A percentile compares a stretch with the other conserved stretches of the same genome.
Conservation (phyloP, 257 asterid genomes). For the Gentiana macrophylla region DNA sequence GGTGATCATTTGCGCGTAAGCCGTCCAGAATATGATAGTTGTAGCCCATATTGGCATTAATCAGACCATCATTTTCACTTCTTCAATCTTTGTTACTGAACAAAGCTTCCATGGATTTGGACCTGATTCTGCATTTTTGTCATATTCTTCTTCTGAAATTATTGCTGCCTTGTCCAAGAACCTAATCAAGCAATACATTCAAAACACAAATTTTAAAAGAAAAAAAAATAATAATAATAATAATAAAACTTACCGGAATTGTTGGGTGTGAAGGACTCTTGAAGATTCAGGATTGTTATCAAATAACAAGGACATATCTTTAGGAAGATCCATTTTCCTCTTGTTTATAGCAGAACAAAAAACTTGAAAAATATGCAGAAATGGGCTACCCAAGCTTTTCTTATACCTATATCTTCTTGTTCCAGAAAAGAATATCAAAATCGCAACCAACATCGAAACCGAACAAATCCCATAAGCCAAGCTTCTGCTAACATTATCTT, state of each 20-base stretch:
- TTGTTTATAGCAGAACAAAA: slow-evolving; percentile 53
- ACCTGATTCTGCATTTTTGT: slow-evolving; percentile 7
- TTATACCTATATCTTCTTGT: slow-evolving; percentile 58
- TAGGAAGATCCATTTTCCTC: slow-evolving; percentile 42
- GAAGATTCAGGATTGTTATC: slow-evolving; percentile 48
- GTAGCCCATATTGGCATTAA: slow-evolving; percentile 92
- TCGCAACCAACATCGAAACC: slow-evolving; percentile 44
- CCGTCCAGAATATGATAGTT: slow-evolving; percentile 89
- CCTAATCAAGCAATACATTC: slow-evolving; percentile 10
- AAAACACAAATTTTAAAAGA: neutral
- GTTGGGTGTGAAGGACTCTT: slow-evolving; percentile 61
- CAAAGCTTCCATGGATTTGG: slow-evolving; percentile 87
- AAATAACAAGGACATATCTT: slow-evolving; percentile 34
- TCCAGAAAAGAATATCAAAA: slow-evolving; percentile 49
- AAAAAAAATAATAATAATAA: neutral
- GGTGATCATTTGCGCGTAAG: slow-evolving; percentile 90
- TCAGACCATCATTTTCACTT: slow-evolving; percentile 81
- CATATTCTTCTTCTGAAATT: slow-evolving; percentile 52
- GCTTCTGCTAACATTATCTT: slow-evolving; percentile 69
- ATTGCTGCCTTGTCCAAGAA: slow-evolving; percentile 84
- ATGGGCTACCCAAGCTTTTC: slow-evolving; percentile 66
- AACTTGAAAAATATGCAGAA: slow-evolving; percentile 69
- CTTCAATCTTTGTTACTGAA: slow-evolving; percentile 79
- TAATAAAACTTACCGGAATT: slow-evolving; percentile 34
- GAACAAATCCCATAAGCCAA: slow-evolving; percentile 74